Evolutionary conservation across 331 rosid species (phyloP), one percentile per base, ranked within the genome.

Genomic region (Quercus phellos): DNA sequence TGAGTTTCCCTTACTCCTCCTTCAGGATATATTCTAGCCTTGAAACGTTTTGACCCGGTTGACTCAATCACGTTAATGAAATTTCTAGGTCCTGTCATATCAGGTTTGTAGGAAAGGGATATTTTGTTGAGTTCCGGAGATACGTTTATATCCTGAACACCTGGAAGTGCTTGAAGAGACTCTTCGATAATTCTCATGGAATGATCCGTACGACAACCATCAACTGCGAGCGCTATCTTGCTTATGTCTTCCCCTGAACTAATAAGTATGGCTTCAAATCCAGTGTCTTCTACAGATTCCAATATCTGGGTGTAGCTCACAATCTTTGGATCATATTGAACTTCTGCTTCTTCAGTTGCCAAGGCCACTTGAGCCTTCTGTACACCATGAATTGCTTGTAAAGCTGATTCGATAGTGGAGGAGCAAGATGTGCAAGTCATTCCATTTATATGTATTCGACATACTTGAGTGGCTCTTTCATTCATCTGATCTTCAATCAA

Each of bases 351-450:
- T 79, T 88, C 92, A 1, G 93, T 93, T 14, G 98, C 98, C 59
- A 93, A 81, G 61, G 97, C 98, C 30, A 91, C 98, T 66, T 67
- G 91, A 1, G 90, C 96, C 42, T 84, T 77, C 29, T 83, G 76
- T 1, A 93, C 92, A 21, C 97, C 98, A 2, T 60, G 54, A 71
- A 90, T 58, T 34, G 83, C 78, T 77, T 74, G 88, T 18, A 93
- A 79, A 29, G 84, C 84, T 38, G 90, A 83, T 78, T 91, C 98
- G 9, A 90, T 79, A 1, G 91, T 81, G 34, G 92, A 83, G 51
- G 94, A 87, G 76, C 97, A 91, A 4, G 94, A 85, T 0, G 96
- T 89, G 83, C 97, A 91, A 5, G 94, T 91, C 98, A 93, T 91
- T 68, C 97, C 98, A 30, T 78, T 79, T 18, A 94, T 80, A 13